Percentiles rank a stretch among this genome's conserved stretches.
phyloP scores from a whole-genome alignment of 768 basidiomycete genomes.

The Hortiboletus flavorubellus region DNA sequence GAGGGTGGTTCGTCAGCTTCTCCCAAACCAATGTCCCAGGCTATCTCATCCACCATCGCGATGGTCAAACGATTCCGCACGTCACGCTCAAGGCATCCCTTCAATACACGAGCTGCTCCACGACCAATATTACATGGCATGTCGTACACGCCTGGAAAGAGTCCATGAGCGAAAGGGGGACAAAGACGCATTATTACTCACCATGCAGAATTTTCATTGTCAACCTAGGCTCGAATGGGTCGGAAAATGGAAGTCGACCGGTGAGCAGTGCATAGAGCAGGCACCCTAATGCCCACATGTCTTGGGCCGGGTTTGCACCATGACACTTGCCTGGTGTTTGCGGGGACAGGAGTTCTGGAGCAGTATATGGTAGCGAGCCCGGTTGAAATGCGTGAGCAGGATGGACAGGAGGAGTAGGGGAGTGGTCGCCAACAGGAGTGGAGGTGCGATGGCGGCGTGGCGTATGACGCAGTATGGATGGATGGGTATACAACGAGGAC shows the following conservation, averaged over 20 bases:
- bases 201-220: constrained; percentile 91
- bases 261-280: constrained; percentile 83
- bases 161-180: constrained; percentile 6
- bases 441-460: constrained; percentile 51
- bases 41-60: constrained; percentile 71
- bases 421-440: constrained; percentile 36
- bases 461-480: constrained; percentile 25
- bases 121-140: constrained; percentile 54
- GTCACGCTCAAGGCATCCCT: constrained; percentile 74
- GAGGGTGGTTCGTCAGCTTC: constrained; percentile 38
- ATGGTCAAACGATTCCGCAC: constrained; percentile 73
- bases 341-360: constrained; percentile 81
- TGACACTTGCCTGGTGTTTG: constrained; percentile 38
- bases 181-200: constrained; percentile 33
- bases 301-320: constrained; percentile 65
- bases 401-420: constrained; percentile 28
- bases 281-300: constrained; percentile 95
- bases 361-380: constrained; percentile 87
- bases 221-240: constrained; percentile 87
- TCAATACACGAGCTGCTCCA: constrained; percentile 64
- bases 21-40: constrained; percentile 78
- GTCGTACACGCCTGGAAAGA: constrained; percentile 54
- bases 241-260: constrained; percentile 82
- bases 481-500: constrained; percentile 14
- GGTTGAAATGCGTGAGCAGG: constrained; percentile 52